A percentile compares a stretch with the other conserved stretches of the same genome.
These are phyloP conservation scores for Sclerotinia sclerotiorum DNA, from an alignment of 2,329 filamentous ascomycete species.

Conservation along the genomic window DNA sequence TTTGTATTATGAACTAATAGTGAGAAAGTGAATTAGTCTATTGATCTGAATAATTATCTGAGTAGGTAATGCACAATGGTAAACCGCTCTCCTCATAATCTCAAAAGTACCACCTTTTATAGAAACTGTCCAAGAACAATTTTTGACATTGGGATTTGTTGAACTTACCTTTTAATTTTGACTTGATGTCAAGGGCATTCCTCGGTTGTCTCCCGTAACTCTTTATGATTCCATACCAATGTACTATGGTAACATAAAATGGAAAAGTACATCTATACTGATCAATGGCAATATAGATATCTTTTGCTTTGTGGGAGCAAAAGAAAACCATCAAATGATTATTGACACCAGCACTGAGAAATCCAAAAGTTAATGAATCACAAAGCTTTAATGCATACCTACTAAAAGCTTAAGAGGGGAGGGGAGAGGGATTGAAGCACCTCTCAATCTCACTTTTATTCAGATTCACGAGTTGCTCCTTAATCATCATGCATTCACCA, in stretches of 20 bases:
- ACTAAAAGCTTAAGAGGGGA: background rate
- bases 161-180: background rate
- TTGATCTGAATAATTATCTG: background rate
- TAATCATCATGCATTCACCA: background rate
- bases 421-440: background rate
- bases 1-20: no score
- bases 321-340: background rate
- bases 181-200: no score
- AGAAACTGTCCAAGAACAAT: fast-evolving
- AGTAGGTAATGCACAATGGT: no score
- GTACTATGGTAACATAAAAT: background rate
- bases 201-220: fast-evolving
- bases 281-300: background rate
- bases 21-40: background rate
- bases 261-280: background rate
- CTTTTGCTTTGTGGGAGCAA: background rate
- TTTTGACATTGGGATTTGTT: no score
- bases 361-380: background rate
- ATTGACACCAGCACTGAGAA: background rate
- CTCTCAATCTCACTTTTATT: fast-evolving
- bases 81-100: background rate
- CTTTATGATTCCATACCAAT: background rate
- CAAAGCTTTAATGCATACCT: background rate
- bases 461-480: background rate
- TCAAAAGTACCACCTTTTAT: no score